phyloP scores from a whole-genome alignment of 2,329 filamentous ascomycete species.

The Sporothrix pseudoabietina region DNA sequence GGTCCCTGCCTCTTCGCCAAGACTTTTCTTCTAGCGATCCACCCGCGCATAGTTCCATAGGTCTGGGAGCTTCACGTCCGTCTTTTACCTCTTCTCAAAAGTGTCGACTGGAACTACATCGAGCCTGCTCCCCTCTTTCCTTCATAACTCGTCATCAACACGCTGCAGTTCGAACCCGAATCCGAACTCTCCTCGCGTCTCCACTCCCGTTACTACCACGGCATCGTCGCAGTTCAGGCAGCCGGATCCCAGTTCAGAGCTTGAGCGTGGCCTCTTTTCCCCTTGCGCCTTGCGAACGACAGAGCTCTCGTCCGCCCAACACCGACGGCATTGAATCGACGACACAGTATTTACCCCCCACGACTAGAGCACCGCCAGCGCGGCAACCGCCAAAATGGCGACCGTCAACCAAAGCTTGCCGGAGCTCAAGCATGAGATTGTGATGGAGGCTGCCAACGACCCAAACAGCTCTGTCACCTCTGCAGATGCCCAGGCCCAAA shows the following conservation, averaged over 20 bases:
- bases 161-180: not conserved
- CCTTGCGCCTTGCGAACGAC: slow-evolving; percentile 8
- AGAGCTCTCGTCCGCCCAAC: slow-evolving; percentile 10
- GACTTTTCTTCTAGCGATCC: slow-evolving; percentile 16
- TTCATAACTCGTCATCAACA: slow-evolving; percentile 4
- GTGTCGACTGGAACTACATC: not conserved
- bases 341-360: not conserved
- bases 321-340: not conserved
- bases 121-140: not conserved
- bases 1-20: slow-evolving; percentile 17
- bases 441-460: slow-evolving; percentile 74
- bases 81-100: not conserved
- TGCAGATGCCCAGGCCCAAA: slow-evolving; percentile 69
- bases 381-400: slow-evolving; percentile 39
- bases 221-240: slow-evolving; percentile 12
- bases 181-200: not conserved
- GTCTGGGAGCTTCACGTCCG: slow-evolving; percentile 5
- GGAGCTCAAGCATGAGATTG: slow-evolving; percentile 82
- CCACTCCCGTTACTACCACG: slow-evolving; percentile 19
- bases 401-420: slow-evolving; percentile 37
- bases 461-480: slow-evolving; percentile 68
- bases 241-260: not conserved
- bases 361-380: slow-evolving; percentile 2
- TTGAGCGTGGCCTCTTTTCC: slow-evolving; percentile 3
- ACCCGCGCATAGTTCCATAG: not conserved